Base-by-base conservation (phyloP, 805 yeast genomes). In the Yarrowia deformans region DNA sequence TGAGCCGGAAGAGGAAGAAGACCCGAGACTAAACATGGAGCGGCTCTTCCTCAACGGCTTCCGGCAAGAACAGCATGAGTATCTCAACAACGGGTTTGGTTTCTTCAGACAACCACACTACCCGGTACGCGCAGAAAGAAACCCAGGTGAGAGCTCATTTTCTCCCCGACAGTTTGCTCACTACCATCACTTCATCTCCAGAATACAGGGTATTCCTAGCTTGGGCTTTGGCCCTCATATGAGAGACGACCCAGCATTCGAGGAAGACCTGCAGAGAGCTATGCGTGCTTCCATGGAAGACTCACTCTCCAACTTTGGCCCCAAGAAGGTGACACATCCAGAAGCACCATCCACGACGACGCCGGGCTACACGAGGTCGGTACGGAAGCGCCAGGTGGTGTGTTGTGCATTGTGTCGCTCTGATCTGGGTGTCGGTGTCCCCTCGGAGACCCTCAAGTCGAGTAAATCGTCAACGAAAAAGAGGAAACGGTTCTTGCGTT, bases 381-480 rank as follows among this genome's bases (percentile, higher is more conserved):
- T 82, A 37, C 76, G 79, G 0, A 75, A 77, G 16, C 76, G 72
- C n/a, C 79, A 80, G 42, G 77, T 81, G 12, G 81, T 84, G 3
- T 80, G 83, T 1, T 88, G 97, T 79, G 84, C 84, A 40, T 77
- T 89, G 35, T 92, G 97, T 79, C 93, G 92, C 0, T 84, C 85
- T 0, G 83, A 81, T 3, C 78, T 92, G n/a, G 95, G 95, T 2
- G 85, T 82, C 60, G 97, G 97, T 0, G 13, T 60, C 3, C 60
- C 60, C 16, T 10, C 34, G 8, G 60, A 54, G 19, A 8, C 8
- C 13, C 37, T 16, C 7, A 23, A 19, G 13, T 8, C 45, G 8
- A 10, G 35, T 19, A 52, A 52, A 18, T 3, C 29, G 6, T 14
- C 55, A 9, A 7, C 43, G 16, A 37, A 54, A 13, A 37, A 39